A percentile compares a stretch with the other conserved stretches of the same genome.
phyloP scores from a whole-genome alignment of 2,329 filamentous ascomycete genomes.

The Penicillium sp. region DNA sequence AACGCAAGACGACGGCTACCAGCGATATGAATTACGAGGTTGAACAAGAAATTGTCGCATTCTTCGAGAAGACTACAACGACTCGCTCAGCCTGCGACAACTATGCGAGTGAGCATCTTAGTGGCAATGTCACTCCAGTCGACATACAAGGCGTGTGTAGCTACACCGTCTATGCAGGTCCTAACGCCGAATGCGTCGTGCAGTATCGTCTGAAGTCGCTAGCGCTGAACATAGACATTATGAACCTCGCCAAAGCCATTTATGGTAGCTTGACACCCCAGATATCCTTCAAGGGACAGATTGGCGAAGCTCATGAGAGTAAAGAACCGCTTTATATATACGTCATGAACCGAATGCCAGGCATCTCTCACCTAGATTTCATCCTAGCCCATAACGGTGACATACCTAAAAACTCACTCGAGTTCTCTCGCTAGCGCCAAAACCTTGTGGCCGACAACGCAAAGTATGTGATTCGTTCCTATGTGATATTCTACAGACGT shows the following conservation, averaged over 20 bases:
- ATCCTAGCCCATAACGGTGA: constrained; percentile 32
- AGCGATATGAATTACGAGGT: not conserved
- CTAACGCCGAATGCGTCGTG: constrained; percentile 33
- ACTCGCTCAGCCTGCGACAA: constrained; percentile 22
- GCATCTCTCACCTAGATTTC: constrained; percentile 40
- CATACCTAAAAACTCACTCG: constrained; percentile 35
- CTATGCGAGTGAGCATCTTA: constrained; percentile 30
- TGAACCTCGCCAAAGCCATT: constrained; percentile 29
- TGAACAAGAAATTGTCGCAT: constrained; percentile 18
- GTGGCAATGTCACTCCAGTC: constrained; percentile 34
- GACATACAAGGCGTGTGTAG: constrained; percentile 40
- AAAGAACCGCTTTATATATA: constrained; percentile 41
- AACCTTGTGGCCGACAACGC: constrained; percentile 39
- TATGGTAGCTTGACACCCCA: constrained; percentile 33
- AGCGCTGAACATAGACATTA: constrained; percentile 33
- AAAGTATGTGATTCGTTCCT: constrained; percentile 16
- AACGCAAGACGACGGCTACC: too few relatives aligned
- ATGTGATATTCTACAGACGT: too few relatives aligned
- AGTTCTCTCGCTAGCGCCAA: constrained; percentile 35
- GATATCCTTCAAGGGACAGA: constrained; percentile 29
- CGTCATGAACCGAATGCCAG: constrained; percentile 33
- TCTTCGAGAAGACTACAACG: constrained; percentile 20
- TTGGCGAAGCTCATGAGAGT: constrained; percentile 23
- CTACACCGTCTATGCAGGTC: constrained; percentile 44
- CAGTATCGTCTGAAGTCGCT: constrained; percentile 43